phyloP scores from a whole-genome alignment of 495 filamentous ascomycete species.

The Schizothecium vesticola region DNA sequence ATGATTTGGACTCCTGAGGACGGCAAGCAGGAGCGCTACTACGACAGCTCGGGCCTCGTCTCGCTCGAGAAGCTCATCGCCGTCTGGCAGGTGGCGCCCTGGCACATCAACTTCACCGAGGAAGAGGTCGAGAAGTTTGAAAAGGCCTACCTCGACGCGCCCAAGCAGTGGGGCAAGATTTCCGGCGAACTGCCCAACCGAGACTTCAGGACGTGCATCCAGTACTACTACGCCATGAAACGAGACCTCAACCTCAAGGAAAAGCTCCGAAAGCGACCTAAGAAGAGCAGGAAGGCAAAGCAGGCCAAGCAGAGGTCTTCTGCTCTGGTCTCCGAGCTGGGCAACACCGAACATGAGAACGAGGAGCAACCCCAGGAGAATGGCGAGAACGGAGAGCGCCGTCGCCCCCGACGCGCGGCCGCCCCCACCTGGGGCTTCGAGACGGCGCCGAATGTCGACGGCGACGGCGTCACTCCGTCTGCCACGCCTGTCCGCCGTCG shows the following conservation, averaged over 20 bases:
- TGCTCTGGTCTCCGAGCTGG: constrained; percentile 69
- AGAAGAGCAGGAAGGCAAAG: constrained; percentile 50
- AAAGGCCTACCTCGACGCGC: constrained; percentile 68
- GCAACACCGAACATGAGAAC: constrained; percentile 50
- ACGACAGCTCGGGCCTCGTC: constrained; percentile 68
- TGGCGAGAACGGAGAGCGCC: constrained; percentile 46
- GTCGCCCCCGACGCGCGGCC: constrained; percentile 49
- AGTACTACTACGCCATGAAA: constrained; percentile 95
- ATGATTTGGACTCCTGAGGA: constrained; percentile 56
- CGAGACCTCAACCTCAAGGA: constrained; percentile 81
- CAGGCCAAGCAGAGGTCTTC: constrained; percentile 64
- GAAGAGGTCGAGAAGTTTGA: constrained; percentile 76
- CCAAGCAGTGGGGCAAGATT: constrained; percentile 92
- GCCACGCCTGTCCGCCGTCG: constrained; percentile 38
- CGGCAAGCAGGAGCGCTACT: constrained; percentile 51
- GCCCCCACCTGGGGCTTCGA: constrained; percentile 49
- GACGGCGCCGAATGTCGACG: constrained; percentile 42
- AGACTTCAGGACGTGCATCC: constrained; percentile 79
- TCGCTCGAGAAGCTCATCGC: constrained; percentile 60
- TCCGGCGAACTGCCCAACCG: constrained; percentile 66
- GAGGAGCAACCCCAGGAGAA: constrained; percentile 46
- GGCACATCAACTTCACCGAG: constrained; percentile 74
- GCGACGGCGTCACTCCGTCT: constrained; percentile 49
- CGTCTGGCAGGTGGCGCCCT: constrained; percentile 67
- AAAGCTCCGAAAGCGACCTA: constrained; percentile 67